Conservation (phyloP, 2,329 filamentous ascomycete genomes). For the Trichoderma oligosporum region DNA sequence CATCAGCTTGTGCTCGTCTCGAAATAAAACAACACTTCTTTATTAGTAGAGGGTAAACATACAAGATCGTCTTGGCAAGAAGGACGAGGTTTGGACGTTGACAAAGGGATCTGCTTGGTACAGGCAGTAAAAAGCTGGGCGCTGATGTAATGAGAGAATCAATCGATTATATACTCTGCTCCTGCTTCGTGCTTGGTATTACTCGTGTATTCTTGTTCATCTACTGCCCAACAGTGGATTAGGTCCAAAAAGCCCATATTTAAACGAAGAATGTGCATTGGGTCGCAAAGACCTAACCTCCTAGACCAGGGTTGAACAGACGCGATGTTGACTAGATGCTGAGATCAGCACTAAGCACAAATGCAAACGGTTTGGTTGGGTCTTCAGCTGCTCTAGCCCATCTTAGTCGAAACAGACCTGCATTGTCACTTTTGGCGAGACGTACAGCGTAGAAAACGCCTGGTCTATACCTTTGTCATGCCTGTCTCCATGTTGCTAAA, state of each 20-base stretch:
- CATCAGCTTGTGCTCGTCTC: background rate
- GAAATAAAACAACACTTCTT: background rate
- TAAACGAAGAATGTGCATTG: background rate
- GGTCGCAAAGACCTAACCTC: slow-evolving; percentile 13
- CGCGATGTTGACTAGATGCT: background rate
- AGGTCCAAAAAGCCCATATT: background rate
- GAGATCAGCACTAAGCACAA: slow-evolving; percentile 13
- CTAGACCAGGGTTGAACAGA: too few species aligned
- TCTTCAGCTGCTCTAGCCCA: slow-evolving; percentile 11
- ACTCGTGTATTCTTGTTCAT: too few species aligned
- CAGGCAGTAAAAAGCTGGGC: background rate
- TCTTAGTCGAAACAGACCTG: slow-evolving; percentile 12
- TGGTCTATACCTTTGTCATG: slow-evolving; percentile 6
- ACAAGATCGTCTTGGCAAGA: background rate
- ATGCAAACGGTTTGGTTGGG: background rate
- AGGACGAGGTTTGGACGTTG: background rate
- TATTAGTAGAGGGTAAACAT: too few species aligned
- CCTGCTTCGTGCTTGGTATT: too few species aligned
- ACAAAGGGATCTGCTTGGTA: background rate
- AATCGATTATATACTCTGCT: slow-evolving; percentile 1
- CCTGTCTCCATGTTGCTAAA: background rate
- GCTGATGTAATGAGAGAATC: slow-evolving; percentile 5
- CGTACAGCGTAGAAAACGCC: background rate
- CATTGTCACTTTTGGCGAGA: background rate
- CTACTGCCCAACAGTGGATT: slow-evolving; percentile 4